These are phyloP conservation scores for Jamesozyma hellenica DNA, from an alignment of 805 yeast genomes.

Conservation along the genomic window DNA sequence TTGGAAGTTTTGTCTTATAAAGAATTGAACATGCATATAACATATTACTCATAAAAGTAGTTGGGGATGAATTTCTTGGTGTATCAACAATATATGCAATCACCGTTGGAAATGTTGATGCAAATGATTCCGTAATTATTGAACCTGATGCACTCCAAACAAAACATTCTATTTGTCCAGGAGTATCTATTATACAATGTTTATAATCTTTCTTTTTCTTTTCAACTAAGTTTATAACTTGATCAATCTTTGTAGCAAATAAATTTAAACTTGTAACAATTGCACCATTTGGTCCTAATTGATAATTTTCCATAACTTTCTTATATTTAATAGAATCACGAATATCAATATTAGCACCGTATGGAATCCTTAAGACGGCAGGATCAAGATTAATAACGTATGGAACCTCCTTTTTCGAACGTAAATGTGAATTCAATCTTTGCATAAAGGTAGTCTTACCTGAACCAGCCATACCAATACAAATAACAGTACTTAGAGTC, in stretches of 20 bases:
- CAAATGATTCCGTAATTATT: conserved; percentile 92
- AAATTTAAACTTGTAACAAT: conserved; percentile 89
- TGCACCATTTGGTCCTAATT: conserved; percentile 96
- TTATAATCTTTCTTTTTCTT: conserved; percentile 48
- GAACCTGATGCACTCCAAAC: conserved; percentile 98
- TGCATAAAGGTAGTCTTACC: conserved; percentile 99
- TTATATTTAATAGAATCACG: conserved; percentile 92
- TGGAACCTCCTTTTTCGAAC: conserved; percentile 62
- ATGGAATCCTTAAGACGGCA: conserved; percentile 90
- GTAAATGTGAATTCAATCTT: conserved; percentile 80
- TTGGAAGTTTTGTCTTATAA: conserved; percentile 91
- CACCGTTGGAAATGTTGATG: conserved; percentile 90
- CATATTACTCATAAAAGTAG: conserved; percentile 97
- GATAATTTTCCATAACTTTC: conserved; percentile 92
- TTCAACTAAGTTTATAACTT: conserved; percentile 77
- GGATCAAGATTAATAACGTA: conserved; percentile 94
- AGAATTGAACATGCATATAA: conserved; percentile 93
- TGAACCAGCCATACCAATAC: conserved; percentile 64
- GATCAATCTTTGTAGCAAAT: conserved; percentile 92
- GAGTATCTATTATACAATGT: conserved; percentile 87
- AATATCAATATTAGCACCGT: conserved; percentile 87
- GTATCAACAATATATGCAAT: conserved; percentile 95
- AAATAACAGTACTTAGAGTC: conserved; percentile 37
- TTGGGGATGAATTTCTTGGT: conserved; percentile 87
- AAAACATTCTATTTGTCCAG: conserved; percentile 97